Evolutionary conservation across 805 yeast genomes (phyloP).

Genomic region (Starmerella khaoyaiensis): DNA sequence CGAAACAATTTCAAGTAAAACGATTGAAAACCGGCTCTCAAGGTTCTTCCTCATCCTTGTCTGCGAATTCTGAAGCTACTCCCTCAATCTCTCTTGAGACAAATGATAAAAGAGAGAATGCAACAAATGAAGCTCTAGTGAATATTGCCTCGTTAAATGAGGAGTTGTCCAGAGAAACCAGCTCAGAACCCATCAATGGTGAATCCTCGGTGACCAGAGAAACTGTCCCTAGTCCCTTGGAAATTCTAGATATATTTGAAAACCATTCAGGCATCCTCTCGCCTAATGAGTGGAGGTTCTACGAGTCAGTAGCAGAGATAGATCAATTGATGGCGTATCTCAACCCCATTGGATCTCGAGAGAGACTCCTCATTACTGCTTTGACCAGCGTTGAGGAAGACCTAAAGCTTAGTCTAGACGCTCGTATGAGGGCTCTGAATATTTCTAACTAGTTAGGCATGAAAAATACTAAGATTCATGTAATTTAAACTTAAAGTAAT

Average conservation of each 20-base stretch:
- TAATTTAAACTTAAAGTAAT: too few relatives aligned
- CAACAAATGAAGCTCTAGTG: too few relatives aligned
- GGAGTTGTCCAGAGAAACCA: background rate
- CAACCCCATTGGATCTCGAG: constrained; percentile 17
- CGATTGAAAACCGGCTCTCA: too few relatives aligned
- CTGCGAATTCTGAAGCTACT: too few relatives aligned
- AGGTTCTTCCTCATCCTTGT: too few relatives aligned
- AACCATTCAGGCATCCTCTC: constrained; percentile 5
- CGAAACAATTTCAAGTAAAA: too few relatives aligned
- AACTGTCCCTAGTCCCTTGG: constrained; percentile 8
- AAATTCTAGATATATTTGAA: constrained; percentile 12
- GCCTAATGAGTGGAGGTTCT: constrained; percentile 21
- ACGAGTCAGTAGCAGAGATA: constrained; percentile 18
- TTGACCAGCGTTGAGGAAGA: constrained; percentile 10
- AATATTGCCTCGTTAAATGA: background rate
- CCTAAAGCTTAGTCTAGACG: constrained; percentile 3
- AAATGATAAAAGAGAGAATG: too few relatives aligned
- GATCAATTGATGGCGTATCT: constrained; percentile 7
- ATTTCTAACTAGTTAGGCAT: too few relatives aligned
- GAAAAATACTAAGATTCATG: too few relatives aligned
- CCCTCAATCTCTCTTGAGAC: too few relatives aligned
- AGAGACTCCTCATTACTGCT: constrained; percentile 10
- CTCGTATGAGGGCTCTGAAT: constrained; percentile 5
- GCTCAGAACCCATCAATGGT: background rate
- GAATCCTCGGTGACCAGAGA: too few relatives aligned